Conservation (phyloP, 352 stramenopile species). For the Pilasporangium apinafurcum region DNA sequence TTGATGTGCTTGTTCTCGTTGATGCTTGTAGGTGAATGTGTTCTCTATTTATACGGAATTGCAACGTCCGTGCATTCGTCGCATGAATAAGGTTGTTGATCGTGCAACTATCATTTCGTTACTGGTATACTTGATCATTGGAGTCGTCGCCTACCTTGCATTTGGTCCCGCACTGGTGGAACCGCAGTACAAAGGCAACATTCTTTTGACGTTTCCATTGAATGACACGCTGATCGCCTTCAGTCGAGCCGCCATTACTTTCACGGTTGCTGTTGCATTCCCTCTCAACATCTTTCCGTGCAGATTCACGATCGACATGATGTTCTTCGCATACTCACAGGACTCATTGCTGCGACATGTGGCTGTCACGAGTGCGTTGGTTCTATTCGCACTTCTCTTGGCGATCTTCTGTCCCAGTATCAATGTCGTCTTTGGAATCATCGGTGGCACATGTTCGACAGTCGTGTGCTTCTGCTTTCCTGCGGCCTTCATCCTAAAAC, state of each 20-base stretch:
- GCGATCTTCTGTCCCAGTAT: slow-evolving; percentile 84
- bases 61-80: slow-evolving; percentile 77
- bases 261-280: slow-evolving; percentile 79
- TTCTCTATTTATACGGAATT: slow-evolving; percentile 89
- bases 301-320: slow-evolving; percentile 85
- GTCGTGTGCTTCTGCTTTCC: slow-evolving; percentile 84
- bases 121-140: slow-evolving; percentile 70
- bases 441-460: slow-evolving; percentile 74
- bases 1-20: neutral
- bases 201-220: slow-evolving; percentile 72
- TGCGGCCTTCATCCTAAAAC: slow-evolving; percentile 80
- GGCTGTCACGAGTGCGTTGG: slow-evolving; percentile 49
- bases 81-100: slow-evolving; percentile 87
- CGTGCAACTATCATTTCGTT: slow-evolving; percentile 71
- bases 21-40: slow-evolving; percentile 59
- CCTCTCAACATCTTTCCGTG: slow-evolving; percentile 86
- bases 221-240: slow-evolving; percentile 75
- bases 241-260: slow-evolving; percentile 78
- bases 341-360: slow-evolving; percentile 67
- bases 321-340: slow-evolving; percentile 78
- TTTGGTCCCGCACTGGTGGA: slow-evolving; percentile 60
- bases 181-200: slow-evolving; percentile 77
- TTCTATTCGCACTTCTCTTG: slow-evolving; percentile 60
- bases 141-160: slow-evolving; percentile 71
- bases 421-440: slow-evolving; percentile 84